These are phyloP conservation scores for Mycena albidolilacea DNA, from an alignment of 768 basidiomycete species.

Conservation along the genomic window DNA sequence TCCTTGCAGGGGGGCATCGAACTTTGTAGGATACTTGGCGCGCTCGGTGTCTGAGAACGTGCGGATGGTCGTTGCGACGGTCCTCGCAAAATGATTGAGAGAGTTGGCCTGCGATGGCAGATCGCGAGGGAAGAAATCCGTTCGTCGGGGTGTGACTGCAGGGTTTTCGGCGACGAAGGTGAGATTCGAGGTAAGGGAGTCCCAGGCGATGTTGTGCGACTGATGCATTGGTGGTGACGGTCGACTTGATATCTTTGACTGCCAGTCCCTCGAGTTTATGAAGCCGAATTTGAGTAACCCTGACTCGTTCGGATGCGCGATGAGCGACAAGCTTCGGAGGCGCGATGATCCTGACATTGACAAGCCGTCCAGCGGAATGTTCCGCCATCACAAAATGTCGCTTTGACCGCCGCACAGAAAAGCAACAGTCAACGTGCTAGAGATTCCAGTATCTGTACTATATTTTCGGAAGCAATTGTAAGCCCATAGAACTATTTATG, in stretches of 20 bases:
- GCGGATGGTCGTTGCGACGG: slow-evolving; percentile 46
- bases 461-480: too few relatives aligned
- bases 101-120: slow-evolving; percentile 43
- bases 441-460: too few relatives aligned
- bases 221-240: slow-evolving; percentile 52
- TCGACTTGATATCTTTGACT: background rate
- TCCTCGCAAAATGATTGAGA: slow-evolving; percentile 52
- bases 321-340: too few relatives aligned
- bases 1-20: slow-evolving; percentile 38
- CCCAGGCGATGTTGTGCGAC: slow-evolving; percentile 58
- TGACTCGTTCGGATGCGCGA: slow-evolving; percentile 1
- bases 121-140: slow-evolving; percentile 45
- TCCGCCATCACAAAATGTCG: background rate
- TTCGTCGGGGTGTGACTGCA: slow-evolving; percentile 46
- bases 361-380: background rate
- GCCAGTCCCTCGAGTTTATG: background rate
- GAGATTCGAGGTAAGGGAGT: slow-evolving; percentile 51
- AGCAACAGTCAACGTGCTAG: too few relatives aligned
- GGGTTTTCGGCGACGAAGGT: slow-evolving; percentile 50
- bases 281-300: background rate
- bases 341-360: too few relatives aligned
- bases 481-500: too few relatives aligned
- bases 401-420: background rate
- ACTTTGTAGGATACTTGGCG: slow-evolving; percentile 46
- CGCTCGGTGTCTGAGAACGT: slow-evolving; percentile 56